Conservation (phyloP, 768 basidiomycete species). For the Mycena capillaripes region DNA sequence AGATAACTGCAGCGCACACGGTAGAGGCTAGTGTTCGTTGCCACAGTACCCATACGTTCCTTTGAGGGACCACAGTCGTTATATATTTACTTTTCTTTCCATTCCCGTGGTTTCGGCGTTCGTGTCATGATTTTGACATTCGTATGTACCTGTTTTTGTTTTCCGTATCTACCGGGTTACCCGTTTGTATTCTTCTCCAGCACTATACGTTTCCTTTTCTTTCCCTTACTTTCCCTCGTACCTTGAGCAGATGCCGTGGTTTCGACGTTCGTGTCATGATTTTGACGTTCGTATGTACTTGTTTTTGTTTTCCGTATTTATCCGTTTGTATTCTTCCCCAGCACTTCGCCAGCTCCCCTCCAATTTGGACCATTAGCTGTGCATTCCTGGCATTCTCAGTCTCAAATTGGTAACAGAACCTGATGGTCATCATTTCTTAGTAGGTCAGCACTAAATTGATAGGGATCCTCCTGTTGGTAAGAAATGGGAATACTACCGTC, state of each 20-base stretch:
- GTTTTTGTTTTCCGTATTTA: slow-evolving; percentile 12
- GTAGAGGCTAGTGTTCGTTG: slow-evolving; percentile 8
- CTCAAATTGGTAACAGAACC: background rate
- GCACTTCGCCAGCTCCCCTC: no score
- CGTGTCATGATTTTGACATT: slow-evolving; percentile 11
- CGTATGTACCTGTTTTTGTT: slow-evolving; percentile 8
- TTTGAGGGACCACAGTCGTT: slow-evolving; percentile 15
- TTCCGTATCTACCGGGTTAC: slow-evolving; percentile 13
- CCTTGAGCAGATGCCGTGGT: no score
- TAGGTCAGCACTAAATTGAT: background rate
- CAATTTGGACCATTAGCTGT: background rate
- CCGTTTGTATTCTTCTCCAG: background rate
- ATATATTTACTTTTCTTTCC: background rate
- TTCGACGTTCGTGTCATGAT: slow-evolving; percentile 8
- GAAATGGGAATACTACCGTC: background rate
- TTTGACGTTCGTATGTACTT: slow-evolving; percentile 12
- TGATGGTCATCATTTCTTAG: background rate
- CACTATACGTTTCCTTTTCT: background rate
- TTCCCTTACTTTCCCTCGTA: no score
- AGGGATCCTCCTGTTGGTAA: background rate
- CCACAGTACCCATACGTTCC: slow-evolving; percentile 7
- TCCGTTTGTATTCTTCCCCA: background rate
- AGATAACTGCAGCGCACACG: slow-evolving; percentile 9
- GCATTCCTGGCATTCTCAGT: background rate
- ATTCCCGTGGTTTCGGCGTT: background rate